Percentiles rank a stretch among this genome's conserved stretches.
Evolutionary conservation across 352 stramenopile genomes (phyloP).

Genomic region (Globisporangium cylindrosporum): DNA sequence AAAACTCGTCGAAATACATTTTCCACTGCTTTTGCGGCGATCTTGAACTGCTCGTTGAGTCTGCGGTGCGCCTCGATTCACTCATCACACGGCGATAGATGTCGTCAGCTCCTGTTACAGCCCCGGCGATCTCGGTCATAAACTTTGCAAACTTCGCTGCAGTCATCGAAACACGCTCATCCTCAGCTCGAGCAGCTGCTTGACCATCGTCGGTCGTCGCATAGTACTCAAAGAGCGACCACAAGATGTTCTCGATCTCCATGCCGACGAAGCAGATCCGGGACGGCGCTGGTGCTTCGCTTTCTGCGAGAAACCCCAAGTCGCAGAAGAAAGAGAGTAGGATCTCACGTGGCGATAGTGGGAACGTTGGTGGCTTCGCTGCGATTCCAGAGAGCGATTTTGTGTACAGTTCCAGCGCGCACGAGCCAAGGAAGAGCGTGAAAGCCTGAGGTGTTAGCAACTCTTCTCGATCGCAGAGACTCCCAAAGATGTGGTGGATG

Average conservation of each 20-base stretch:
- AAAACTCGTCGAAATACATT: slow-evolving; percentile 74
- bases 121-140: slow-evolving; percentile 62
- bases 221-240: slow-evolving; percentile 84
- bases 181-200: slow-evolving; percentile 15
- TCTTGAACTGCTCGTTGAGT: neutral
- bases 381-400: slow-evolving; percentile 19
- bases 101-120: slow-evolving; percentile 21
- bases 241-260: slow-evolving; percentile 68
- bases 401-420: slow-evolving; percentile 55
- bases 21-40: slow-evolving; percentile 9
- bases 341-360: slow-evolving; percentile 62
- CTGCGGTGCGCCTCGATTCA: slow-evolving; percentile 22
- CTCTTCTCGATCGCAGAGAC: slow-evolving; percentile 31
- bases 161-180: slow-evolving; percentile 49
- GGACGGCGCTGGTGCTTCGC: slow-evolving; percentile 30
- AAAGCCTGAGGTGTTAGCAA: slow-evolving; percentile 45
- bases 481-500: slow-evolving; percentile 45
- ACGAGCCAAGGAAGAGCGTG: slow-evolving; percentile 57
- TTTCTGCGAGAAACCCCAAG: slow-evolving; percentile 47
- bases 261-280: slow-evolving; percentile 63
- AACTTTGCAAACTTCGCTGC: slow-evolving; percentile 50
- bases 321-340: slow-evolving; percentile 69
- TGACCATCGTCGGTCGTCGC: slow-evolving; percentile 20
- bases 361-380: slow-evolving; percentile 17
- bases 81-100: slow-evolving; percentile 51